Conservation (phyloP, 164 flowering plant species). For the Cinnamomum micranthum region DNA sequence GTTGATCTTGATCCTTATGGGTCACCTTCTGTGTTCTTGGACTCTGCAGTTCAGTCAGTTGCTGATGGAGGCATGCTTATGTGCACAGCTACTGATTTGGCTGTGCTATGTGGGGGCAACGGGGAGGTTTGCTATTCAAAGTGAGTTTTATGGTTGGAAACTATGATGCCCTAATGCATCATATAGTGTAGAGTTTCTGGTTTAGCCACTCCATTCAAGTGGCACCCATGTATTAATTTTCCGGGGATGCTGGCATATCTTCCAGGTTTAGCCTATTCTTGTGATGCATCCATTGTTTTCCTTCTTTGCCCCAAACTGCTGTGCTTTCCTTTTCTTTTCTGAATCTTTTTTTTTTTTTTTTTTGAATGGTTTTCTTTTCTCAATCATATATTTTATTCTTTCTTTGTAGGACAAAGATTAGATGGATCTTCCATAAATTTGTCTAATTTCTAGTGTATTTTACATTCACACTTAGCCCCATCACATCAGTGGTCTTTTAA, state of each 20-base stretch:
- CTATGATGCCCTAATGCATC: background rate
- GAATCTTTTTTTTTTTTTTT: no score
- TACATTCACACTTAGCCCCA: background rate
- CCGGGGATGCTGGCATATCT: background rate
- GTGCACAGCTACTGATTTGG: conserved; percentile 99
- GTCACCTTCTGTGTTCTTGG: conserved; percentile 94
- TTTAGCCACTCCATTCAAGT: background rate
- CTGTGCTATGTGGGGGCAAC: conserved; percentile 94
- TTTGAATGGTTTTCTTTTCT: no score
- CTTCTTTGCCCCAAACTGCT: background rate
- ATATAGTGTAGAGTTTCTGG: no score
- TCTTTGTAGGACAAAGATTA: background rate
- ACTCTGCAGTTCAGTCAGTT: conserved; percentile 93
- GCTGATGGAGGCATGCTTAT: conserved; percentile 94
- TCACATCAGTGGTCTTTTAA: background rate
- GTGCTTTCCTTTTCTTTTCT: background rate
- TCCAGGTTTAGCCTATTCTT: background rate
- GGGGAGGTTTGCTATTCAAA: conserved; percentile 99
- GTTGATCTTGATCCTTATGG: conserved; percentile 99
- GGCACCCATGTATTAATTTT: background rate
- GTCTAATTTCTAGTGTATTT: background rate
- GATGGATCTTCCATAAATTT: background rate
- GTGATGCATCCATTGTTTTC: background rate
- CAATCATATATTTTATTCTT: background rate
- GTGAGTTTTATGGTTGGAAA: conserved; percentile 37